Evolutionary conservation across 176 grass and related monocot genomes (phyloP), one percentile per base, ranked within the genome.

Genomic region (Cenchrus fungigraminus): DNA sequence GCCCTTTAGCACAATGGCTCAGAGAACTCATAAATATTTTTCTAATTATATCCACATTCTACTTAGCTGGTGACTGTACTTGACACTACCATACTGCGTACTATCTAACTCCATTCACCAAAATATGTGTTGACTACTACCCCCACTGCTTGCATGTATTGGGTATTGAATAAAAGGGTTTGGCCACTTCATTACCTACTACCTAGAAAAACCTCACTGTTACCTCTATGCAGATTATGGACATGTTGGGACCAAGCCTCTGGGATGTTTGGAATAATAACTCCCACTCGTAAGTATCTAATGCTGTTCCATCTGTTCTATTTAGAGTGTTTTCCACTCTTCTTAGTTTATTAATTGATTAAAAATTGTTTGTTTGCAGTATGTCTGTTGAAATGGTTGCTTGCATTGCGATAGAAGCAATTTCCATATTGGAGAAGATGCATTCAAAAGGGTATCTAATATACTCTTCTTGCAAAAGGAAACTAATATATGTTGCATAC

Each of bases 251-350:
- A 14, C 95, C 95, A 82, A 97, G 95, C 86, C 84, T 97, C 9
- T 97, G 95, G 95, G 95, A 97, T 88, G 88, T 91, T 70, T 97
- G 95, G 95, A 97, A 95, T 86, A 95, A 95, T 88, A 98, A 95
- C 72, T 93, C 91, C 65, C 92, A 93, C 52, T 89, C 88, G 95
- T 98, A 81, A 91, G 92, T 85, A 22, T 56, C 67, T 60, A 79
- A 17, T 87, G 28, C 50, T 55, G 15, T 42, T 73, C n/a, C 29
- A 34, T 47, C 61, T 19, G 13, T 82, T 60, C 85, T 40, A 40
- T 74, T 59, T 82, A 25, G 3, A 43, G 78, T 40, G 67, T 90
- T 67, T 17, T 81, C 20, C 5, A 53, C 1, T 31, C 78, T 74
- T 31, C 13, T 25, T 42, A 68, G 1, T 4, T 57, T 44, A 43